Conservation (phyloP, 1,284 basidiomycete species). For the Sanghuangporus baumii region DNA sequence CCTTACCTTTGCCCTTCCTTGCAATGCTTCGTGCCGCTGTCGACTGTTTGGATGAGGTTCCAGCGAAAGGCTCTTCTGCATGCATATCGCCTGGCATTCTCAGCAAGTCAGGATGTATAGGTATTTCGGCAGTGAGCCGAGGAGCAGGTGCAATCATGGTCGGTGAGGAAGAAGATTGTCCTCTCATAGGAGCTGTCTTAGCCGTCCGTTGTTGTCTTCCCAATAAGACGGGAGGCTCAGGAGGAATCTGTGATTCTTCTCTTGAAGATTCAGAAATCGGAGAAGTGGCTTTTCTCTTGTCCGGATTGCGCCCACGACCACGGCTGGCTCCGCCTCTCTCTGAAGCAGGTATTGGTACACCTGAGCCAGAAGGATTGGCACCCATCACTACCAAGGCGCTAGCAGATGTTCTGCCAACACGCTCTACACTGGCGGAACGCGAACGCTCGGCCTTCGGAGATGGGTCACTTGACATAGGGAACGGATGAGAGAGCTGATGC, state of each 20-base stretch:
- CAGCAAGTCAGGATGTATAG: neutral
- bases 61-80: neutral
- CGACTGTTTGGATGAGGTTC: neutral
- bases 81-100: neutral
- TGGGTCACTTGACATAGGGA: neutral
- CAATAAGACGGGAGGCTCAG: neutral
- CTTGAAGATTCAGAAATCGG: neutral
- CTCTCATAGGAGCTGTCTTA: neutral
- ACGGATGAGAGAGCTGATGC: neutral
- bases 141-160: neutral
- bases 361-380: neutral
- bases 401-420: neutral
- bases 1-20: neutral
- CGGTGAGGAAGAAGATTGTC: neutral
- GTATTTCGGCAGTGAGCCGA: neutral
- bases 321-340: neutral
- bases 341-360: neutral
- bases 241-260: neutral
- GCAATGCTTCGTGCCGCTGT: neutral
- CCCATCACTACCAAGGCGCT: neutral
- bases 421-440: neutral
- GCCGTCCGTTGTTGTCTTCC: conserved; percentile 1
- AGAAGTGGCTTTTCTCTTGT: neutral
- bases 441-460: neutral
- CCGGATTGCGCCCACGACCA: neutral